These are phyloP conservation scores for Leptographium flavum DNA, from an alignment of 2,329 filamentous ascomycete species.

Conservation along the genomic window DNA sequence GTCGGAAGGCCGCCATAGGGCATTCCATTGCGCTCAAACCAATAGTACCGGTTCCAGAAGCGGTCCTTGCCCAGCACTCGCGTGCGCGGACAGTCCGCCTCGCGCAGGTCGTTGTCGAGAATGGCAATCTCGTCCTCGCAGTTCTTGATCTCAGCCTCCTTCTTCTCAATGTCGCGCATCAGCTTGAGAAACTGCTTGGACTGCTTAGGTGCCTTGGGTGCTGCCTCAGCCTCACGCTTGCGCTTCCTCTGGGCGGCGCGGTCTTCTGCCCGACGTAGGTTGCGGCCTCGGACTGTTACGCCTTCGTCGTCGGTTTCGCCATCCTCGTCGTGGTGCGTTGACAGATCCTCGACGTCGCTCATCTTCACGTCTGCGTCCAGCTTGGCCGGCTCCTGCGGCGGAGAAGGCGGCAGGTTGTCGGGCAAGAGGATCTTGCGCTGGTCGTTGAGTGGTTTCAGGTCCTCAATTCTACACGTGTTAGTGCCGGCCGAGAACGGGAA, in stretches of 20 bases:
- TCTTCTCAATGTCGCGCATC: constrained; percentile 76
- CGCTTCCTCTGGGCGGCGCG: constrained; percentile 64
- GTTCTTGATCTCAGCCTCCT: constrained; percentile 63
- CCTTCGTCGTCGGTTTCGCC: constrained; percentile 56
- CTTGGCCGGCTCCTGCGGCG: constrained; percentile 33
- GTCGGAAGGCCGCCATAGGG: constrained; percentile 77
- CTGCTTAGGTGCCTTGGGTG: constrained; percentile 56
- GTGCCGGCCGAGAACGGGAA: background rate
- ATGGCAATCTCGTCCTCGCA: constrained; percentile 76
- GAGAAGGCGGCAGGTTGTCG: constrained; percentile 55
- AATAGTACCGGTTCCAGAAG: constrained; percentile 98
- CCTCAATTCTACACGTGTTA: constrained; percentile 44
- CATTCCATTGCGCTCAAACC: constrained; percentile 98
- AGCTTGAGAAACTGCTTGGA: constrained; percentile 82
- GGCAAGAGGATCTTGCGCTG: constrained; percentile 60
- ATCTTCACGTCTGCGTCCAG: constrained; percentile 45
- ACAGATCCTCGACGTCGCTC: constrained; percentile 48
- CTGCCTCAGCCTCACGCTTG: constrained; percentile 52
- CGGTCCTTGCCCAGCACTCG: constrained; percentile 83
- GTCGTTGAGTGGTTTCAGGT: constrained; percentile 56
- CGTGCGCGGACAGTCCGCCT: constrained; percentile 85
- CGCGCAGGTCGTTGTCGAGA: constrained; percentile 82
- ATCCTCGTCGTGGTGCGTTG: constrained; percentile 42
- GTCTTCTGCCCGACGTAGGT: constrained; percentile 48
- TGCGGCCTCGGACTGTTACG: constrained; percentile 34